Evolutionary conservation across 768 basidiomycete species (phyloP).

Genomic region (Pulveroboletus frians): DNA sequence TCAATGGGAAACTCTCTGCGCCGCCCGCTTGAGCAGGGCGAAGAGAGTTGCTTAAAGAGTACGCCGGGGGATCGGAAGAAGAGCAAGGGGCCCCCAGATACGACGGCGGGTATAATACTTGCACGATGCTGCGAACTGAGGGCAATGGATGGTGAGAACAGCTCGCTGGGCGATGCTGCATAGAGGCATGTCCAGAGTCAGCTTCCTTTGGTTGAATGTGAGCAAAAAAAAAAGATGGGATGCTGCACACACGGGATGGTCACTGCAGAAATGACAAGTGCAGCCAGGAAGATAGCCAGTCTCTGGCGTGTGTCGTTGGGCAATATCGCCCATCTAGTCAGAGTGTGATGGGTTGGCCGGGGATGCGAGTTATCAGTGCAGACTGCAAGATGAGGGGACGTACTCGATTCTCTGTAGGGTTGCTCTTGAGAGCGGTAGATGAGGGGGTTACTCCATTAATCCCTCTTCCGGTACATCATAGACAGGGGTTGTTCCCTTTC

Average conservation of each 20-base stretch:
- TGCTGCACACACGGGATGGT: constrained; percentile 1
- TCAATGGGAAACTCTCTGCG: not conserved
- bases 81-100: constrained; percentile 7
- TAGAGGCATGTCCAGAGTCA: not conserved
- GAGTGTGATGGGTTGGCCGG: not conserved
- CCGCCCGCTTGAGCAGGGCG: not conserved
- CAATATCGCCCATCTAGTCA: not conserved
- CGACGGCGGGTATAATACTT: constrained; percentile 27
- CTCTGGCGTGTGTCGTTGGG: constrained; percentile 1
- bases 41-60: constrained; percentile 6
- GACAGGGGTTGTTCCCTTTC: no score
- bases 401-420: not conserved
- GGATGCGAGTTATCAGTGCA: not conserved
- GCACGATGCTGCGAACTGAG: constrained; percentile 17
- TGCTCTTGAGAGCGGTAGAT: no score
- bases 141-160: constrained; percentile 7
- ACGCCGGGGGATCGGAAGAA: constrained; percentile 19
- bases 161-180: not conserved
- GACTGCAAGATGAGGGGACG: not conserved
- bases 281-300: not conserved
- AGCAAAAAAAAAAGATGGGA: not conserved
- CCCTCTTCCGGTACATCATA: no score
- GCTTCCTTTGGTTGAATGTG: constrained; percentile 8
- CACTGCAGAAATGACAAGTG: not conserved
- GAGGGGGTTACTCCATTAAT: no score